Evolutionary conservation across 148 eudicot genomes (phyloP).

Genomic region (Nepenthes gracilis): DNA sequence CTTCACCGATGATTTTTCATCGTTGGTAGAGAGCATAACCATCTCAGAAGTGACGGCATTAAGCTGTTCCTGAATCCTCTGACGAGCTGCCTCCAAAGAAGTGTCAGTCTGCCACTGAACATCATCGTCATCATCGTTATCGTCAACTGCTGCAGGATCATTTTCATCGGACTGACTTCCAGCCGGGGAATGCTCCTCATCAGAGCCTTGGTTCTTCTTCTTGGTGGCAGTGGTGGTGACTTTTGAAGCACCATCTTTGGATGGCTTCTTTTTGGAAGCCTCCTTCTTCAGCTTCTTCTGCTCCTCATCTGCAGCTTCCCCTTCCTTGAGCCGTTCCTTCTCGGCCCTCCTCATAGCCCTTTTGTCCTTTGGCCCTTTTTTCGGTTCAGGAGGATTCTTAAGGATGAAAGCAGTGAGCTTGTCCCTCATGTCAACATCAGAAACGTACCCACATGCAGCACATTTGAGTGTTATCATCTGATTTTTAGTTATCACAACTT

Average conservation of each 20-base stretch:
- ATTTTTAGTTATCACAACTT: conserved; percentile 48
- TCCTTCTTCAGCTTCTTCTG: conserved; percentile 55
- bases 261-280: conserved; percentile 40
- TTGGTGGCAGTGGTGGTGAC: conserved; percentile 21
- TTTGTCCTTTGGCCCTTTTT: conserved; percentile 56
- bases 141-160: conserved; percentile 19
- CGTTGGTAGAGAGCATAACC: conserved; percentile 68
- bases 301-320: conserved; percentile 73
- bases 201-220: conserved; percentile 51
- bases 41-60: conserved; percentile 70
- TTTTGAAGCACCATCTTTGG: conserved; percentile 36
- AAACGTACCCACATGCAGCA: conserved; percentile 73
- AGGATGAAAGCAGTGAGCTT: conserved; percentile 59
- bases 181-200: conserved; percentile 59
- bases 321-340: conserved; percentile 69
- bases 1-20: conserved; percentile 28
- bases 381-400: conserved; percentile 65
- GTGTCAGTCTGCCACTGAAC: conserved; percentile 74
- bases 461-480: conserved; percentile 67
- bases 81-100: conserved; percentile 54
- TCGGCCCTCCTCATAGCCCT: conserved; percentile 73
- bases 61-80: conserved; percentile 63
- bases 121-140: conserved; percentile 29
- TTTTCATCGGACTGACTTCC: conserved; percentile 40
- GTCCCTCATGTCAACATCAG: conserved; percentile 85